phyloP scores from a whole-genome alignment of 805 yeast genomes.

The Myxozyma lipomycoides region DNA sequence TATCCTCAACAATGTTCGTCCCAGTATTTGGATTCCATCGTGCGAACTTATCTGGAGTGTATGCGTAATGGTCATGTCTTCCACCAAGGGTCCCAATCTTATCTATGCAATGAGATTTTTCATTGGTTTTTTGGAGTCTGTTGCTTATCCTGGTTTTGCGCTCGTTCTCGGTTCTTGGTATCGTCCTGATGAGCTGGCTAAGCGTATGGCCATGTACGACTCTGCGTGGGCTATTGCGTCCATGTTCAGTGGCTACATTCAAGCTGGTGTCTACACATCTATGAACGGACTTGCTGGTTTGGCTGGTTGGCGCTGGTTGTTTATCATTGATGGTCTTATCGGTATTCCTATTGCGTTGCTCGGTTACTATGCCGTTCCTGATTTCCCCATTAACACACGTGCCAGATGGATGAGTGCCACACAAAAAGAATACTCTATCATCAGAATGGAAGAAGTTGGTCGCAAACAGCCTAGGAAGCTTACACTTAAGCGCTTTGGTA shows the following conservation, averaged over 20 bases:
- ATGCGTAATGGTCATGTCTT: conserved; percentile 45
- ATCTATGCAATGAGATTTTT: conserved; percentile 20
- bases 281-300: conserved; percentile 52
- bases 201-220: conserved; percentile 59
- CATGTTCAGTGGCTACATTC: conserved; percentile 59
- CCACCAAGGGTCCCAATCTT: conserved; percentile 18
- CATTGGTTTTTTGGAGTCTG: conserved; percentile 46
- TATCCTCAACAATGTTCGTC: conserved; percentile 34
- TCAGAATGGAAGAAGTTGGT: conserved; percentile 15
- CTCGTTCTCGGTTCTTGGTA: conserved; percentile 44
- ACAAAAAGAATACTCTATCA: conserved; percentile 13
- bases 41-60: conserved; percentile 48
- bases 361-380: conserved; percentile 49
- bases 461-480: conserved; percentile 17
- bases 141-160: conserved; percentile 50
- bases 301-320: conserved; percentile 53
- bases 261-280: conserved; percentile 49
- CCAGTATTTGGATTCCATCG: conserved; percentile 37
- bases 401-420: conserved; percentile 45
- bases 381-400: conserved; percentile 53
- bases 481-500: conserved; percentile 3
- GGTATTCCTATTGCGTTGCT: conserved; percentile 18
- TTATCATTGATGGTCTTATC: conserved; percentile 24
- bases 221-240: conserved; percentile 61
- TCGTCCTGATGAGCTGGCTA: conserved; percentile 51